Percentiles rank a stretch among this genome's conserved stretches.
These are phyloP conservation scores for Penicillium decumbens DNA, from an alignment of 2,329 filamentous ascomycete genomes.

Conservation along the genomic window DNA sequence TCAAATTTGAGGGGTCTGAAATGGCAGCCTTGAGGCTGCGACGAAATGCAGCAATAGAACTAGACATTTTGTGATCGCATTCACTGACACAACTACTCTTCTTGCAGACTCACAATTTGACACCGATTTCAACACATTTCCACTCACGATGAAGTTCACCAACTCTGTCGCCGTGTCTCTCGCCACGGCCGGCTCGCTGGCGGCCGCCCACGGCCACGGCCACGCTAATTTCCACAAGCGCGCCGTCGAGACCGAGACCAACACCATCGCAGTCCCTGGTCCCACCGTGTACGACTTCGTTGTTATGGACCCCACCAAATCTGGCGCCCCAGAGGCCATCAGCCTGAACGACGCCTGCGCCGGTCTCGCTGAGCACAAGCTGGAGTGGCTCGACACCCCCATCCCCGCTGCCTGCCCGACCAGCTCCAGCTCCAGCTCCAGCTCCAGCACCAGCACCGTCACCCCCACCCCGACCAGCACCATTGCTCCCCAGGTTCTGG, in stretches of 20 bases:
- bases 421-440: constrained; percentile 17
- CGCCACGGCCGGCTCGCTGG: constrained; percentile 42
- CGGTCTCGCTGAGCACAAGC: constrained; percentile 65
- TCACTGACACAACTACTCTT: constrained; percentile 1
- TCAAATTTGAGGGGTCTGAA: background rate
- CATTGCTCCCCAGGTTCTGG: constrained; percentile 47
- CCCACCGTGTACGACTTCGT: constrained; percentile 69
- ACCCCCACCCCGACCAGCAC: constrained; percentile 29
- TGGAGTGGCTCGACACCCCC: constrained; percentile 61
- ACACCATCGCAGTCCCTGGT: constrained; percentile 54
- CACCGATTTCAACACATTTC: background rate
- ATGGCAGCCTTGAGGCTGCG: background rate
- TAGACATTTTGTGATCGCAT: background rate
- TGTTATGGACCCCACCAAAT: constrained; percentile 55
- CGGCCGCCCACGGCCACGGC: constrained; percentile 42
- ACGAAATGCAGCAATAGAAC: background rate
- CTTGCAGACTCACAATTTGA: constrained; percentile 9
- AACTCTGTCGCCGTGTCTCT: constrained; percentile 38
- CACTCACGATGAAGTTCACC: constrained; percentile 38
- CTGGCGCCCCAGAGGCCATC: constrained; percentile 18
- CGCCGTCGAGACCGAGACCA: constrained; percentile 35
- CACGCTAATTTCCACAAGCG: constrained; percentile 43
- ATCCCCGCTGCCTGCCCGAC: constrained; percentile 51
- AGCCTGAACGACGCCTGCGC: constrained; percentile 57
- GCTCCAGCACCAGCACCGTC: constrained; percentile 18